These are phyloP conservation scores for Diaporthe citri DNA, from an alignment of 2,329 filamentous ascomycete genomes.

Conservation along the genomic window DNA sequence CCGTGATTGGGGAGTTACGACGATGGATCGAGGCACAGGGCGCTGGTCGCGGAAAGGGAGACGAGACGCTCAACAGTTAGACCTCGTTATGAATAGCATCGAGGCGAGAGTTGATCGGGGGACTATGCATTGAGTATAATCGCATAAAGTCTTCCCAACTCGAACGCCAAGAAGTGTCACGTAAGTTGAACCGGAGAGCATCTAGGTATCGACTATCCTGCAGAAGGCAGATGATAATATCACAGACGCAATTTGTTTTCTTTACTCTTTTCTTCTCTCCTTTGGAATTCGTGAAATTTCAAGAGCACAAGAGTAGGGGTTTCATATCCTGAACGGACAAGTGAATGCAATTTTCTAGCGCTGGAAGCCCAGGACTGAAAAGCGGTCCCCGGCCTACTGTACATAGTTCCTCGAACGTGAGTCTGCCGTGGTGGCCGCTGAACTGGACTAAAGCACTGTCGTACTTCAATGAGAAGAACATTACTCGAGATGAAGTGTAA, in stretches of 20 bases:
- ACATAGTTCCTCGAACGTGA: neutral
- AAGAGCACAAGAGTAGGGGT: neutral
- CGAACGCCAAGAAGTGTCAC: neutral
- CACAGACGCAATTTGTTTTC: neutral
- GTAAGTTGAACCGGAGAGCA: neutral
- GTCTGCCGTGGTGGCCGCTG: neutral
- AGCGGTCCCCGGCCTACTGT: neutral
- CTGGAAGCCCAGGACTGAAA: neutral
- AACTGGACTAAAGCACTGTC: neutral
- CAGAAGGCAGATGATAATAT: neutral
- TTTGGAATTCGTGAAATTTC: neutral
- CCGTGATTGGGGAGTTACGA: neutral
- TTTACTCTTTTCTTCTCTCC: neutral
- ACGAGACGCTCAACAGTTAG: neutral
- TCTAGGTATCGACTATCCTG: neutral
- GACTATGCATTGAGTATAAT: neutral
- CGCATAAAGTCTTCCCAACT: neutral
- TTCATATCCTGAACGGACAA: neutral
- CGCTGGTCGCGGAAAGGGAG: neutral
- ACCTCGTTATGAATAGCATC: neutral
- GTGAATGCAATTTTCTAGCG: neutral
- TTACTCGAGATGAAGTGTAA: neutral
- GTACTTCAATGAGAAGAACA: neutral
- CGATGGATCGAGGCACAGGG: neutral
- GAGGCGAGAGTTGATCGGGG: neutral